phyloP scores from a whole-genome alignment of 345 rosid species.

The Euclidium syriacum region DNA sequence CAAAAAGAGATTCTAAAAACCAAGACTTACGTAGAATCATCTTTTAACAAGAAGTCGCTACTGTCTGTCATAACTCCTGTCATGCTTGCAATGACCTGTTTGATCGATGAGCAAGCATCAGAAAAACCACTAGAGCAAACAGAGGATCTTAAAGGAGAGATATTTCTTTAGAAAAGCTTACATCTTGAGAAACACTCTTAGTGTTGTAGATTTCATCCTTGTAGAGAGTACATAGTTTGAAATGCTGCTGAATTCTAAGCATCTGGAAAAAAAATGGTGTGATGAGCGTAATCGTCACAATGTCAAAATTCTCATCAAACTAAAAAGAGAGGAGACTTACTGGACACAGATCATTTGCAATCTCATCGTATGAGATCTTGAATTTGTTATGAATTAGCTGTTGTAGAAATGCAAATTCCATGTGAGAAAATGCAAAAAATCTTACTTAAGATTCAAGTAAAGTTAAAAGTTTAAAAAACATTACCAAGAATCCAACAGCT shows the following conservation, averaged over 20 bases:
- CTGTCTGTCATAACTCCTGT: conserved; percentile 80
- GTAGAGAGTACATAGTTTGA: conserved; percentile 85
- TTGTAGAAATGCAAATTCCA: neutral
- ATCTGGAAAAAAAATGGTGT: conserved; percentile 36
- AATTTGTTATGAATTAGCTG: conserved; percentile 46
- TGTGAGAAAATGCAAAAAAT: neutral
- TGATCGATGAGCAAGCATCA: neutral
- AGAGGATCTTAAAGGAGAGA: neutral
- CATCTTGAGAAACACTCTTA: conserved; percentile 75
- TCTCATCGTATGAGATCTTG: conserved; percentile 28
- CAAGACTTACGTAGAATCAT: conserved; percentile 62
- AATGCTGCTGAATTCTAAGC: conserved; percentile 87
- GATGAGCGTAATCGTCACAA: neutral
- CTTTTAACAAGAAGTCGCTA: conserved; percentile 87
- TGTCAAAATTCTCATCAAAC: conserved; percentile 17
- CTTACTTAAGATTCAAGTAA: neutral
- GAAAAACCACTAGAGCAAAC: neutral
- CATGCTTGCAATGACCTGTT: conserved; percentile 93
- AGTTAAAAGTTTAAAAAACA: conserved; percentile 7
- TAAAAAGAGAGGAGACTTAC: conserved; percentile 34
- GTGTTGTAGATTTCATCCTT: conserved; percentile 97
- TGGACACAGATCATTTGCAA: conserved; percentile 86
- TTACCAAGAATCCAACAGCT: conserved; percentile 97
- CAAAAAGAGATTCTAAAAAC: neutral
- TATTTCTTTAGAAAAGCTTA: conserved; percentile 36